Evolutionary conservation across 306 rosid species (phyloP), one percentile per base, ranked within the genome.

Genomic region (Sindora glabra): DNA sequence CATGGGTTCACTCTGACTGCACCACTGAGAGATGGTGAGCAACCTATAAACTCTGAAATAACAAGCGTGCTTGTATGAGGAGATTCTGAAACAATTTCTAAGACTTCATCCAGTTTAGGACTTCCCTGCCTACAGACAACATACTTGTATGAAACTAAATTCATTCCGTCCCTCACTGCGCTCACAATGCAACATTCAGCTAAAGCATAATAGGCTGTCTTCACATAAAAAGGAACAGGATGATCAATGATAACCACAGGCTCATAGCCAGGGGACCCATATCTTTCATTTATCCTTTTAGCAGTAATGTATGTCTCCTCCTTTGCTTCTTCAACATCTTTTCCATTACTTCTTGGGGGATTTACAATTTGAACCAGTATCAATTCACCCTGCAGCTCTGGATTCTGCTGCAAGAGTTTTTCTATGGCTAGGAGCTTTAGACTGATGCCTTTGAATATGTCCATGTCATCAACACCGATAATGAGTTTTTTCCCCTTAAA

Each of bases 1-100:
- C 97, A 87, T 1, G 96, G 95, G 29, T 87, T 85, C 48, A 79
- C 91, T 82, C 91, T 90, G 62, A 90, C 74, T 34, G 96, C 97
- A 41, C 97, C 97, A 64, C 97, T 85, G 48, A 90, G 79, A 57
- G 95, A 90, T 21, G 97, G 95, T 0, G 96, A 83, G 70, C 97
- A 90, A 34, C 97, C 96, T 12, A 87, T 77, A 68, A 90, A 85
- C 81, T 90, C 97, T 1, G 96, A 90, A 57, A 90, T 75, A 49
- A 90, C 91, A 65, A 87, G 81, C 4, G 84, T 69, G 53, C 97
- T 87, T 25, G 79, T 74, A 33, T 61, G 91, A 41, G 81, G 75
- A 11, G 75, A 66, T 8, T 51, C 64, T 1, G 67, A 33, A 33
- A 70, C 40, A 26, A 71, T 48, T 38, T 70, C 79, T 21, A 81